Evolutionary conservation across 2,329 filamentous ascomycete species (phyloP).

Genomic region (Ciborinia camelliae): DNA sequence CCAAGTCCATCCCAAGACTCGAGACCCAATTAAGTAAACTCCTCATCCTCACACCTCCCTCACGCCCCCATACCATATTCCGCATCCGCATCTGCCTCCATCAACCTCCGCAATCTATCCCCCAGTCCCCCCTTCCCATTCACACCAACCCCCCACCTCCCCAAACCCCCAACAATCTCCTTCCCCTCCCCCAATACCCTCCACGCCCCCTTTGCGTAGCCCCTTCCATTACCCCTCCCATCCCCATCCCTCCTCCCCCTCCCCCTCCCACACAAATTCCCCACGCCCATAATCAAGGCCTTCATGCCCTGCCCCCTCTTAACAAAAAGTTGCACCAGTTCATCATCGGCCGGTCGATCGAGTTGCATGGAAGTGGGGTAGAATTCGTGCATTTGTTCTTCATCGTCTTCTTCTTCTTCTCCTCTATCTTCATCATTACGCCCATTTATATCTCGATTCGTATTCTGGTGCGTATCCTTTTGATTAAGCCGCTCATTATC

Average conservation of each 20-base stretch:
- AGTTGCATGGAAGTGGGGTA: conserved; percentile 48
- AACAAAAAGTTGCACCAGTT: conserved; percentile 55
- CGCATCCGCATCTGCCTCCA: no score
- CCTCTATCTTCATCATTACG: conserved; percentile 1
- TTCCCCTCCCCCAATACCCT: conserved; percentile 41
- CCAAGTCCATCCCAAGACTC: no score
- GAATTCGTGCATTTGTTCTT: conserved; percentile 23
- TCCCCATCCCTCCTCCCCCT: conserved; percentile 22
- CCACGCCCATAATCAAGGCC: conserved; percentile 51
- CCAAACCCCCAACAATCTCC: conserved; percentile 10
- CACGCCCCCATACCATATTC: no score
- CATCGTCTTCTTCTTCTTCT: not conserved
- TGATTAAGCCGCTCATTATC: no score
- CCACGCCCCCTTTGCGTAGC: conserved; percentile 42
- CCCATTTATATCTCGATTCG: no score
- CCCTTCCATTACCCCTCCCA: no score
- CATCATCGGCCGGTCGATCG: conserved; percentile 55
- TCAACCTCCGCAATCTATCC: not conserved
- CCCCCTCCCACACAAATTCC: conserved; percentile 44
- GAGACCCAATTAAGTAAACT: no score
- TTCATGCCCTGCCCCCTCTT: conserved; percentile 48
- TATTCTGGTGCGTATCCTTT: no score
- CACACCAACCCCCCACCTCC: not conserved
- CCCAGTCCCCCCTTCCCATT: no score
- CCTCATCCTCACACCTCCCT: no score